These are phyloP conservation scores for Mucuna pruriens DNA, from an alignment of 306 rosid species.

Conservation along the genomic window DNA sequence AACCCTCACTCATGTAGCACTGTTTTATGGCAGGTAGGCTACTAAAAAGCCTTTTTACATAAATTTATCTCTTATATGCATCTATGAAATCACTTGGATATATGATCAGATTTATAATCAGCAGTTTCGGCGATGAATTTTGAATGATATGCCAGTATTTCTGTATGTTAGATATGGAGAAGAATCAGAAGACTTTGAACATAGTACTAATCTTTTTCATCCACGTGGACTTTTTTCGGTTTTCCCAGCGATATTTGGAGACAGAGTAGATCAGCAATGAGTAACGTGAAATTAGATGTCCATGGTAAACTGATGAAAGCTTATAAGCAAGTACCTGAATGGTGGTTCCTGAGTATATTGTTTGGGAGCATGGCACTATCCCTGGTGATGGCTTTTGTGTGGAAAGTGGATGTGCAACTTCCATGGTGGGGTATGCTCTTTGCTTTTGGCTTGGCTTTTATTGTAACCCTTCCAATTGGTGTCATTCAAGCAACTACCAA, in stretches of 20 bases:
- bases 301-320: slow-evolving; percentile 87
- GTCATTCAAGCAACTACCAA: slow-evolving; percentile 99
- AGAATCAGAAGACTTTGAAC: background rate
- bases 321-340: slow-evolving; percentile 91
- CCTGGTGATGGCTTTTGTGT: slow-evolving; percentile 68
- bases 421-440: slow-evolving; percentile 99
- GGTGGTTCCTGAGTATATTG: slow-evolving; percentile 88
- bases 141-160: background rate
- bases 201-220: background rate
- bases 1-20: slow-evolving; percentile 92
- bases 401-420: slow-evolving; percentile 83
- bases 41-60: slow-evolving; percentile 2
- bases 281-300: slow-evolving; percentile 69
- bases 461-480: slow-evolving; percentile 97
- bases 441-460: slow-evolving; percentile 80
- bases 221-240: background rate
- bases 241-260: slow-evolving; percentile 71
- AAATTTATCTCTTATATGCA: background rate
- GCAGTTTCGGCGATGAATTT: slow-evolving; percentile 12
- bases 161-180: background rate
- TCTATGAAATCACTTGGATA: slow-evolving; percentile 4
- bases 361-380: slow-evolving; percentile 72
- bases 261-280: slow-evolving; percentile 82
- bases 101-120: background rate
- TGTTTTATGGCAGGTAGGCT: slow-evolving; percentile 83